phyloP scores from a whole-genome alignment of 495 filamentous ascomycete genomes.

The Pseudomonodictys pantanalensis region DNA sequence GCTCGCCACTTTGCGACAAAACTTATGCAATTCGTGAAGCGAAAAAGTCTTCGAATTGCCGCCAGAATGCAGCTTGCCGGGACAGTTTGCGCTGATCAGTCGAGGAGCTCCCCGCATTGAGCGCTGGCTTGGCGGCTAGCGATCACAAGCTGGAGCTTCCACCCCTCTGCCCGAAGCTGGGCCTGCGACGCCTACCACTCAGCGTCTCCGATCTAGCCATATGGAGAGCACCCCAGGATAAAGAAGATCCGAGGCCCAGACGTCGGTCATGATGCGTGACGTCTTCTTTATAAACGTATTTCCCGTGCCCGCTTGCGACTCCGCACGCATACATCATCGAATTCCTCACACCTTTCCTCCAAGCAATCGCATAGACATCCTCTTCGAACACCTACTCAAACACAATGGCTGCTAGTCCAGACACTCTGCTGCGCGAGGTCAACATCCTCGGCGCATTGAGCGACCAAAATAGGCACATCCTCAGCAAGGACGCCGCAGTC shows the following conservation, averaged over 20 bases:
- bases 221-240: background rate
- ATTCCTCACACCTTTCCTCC: constrained; percentile 1
- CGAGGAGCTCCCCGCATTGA: background rate
- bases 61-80: background rate
- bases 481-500: constrained; percentile 84
- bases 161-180: constrained; percentile 14
- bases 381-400: background rate
- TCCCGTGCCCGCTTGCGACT: constrained; percentile 10
- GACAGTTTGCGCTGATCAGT: background rate
- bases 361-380: background rate
- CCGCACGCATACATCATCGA: constrained; percentile 15
- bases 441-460: constrained; percentile 74
- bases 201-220: constrained; percentile 4
- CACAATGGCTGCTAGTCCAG: constrained; percentile 41
- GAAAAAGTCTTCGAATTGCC: background rate
- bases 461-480: constrained; percentile 80
- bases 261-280: constrained; percentile 17
- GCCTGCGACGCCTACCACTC: constrained; percentile 1
- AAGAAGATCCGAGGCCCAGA: constrained; percentile 26
- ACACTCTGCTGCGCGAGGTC: constrained; percentile 81
- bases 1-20: background rate
- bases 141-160: constrained; percentile 14
- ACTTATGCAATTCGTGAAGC: background rate
- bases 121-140: constrained; percentile 8
- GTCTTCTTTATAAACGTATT: constrained; percentile 24